Evolutionary conservation across 2,329 filamentous ascomycete species (phyloP), one percentile per base, ranked within the genome.

Genomic region (Stemphylium vesicarium): DNA sequence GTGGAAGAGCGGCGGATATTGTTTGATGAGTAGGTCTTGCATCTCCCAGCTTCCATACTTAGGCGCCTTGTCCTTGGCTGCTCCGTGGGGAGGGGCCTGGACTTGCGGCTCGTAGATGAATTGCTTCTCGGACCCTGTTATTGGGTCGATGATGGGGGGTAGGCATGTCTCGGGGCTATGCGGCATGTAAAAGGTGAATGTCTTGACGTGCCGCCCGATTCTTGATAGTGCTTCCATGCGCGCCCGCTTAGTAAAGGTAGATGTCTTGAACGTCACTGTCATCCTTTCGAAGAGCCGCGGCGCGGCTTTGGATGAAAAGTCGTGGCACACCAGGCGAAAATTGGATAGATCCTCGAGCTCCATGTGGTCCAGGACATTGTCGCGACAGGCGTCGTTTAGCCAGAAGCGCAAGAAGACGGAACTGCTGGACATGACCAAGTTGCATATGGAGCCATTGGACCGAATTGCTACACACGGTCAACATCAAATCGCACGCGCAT

Each of bases 1-100:
- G 70, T 96, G 92, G 77, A 96, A 96, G 2, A 96, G 79, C 5
- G 92, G 91, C 47, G 91, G 91, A 69, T 96, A 96, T 77, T 96
- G 92, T 71, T 91, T 87, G 12, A 91, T 90, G 57, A 96, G 82
- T 54, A 96, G 83, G 70, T 94, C 89, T 57, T 88, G 92, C 68
- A 95, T 85, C 67, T 91, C 89, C 65, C 84, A 82, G 72, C 88
- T 90, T 63, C 89, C 90, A 73, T 96, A 96, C 77, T 91, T 94
- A 46, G 89, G 89, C 49, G 87, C 69, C 65, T 76, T 81, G 60
- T 84, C 81, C 63, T 87, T 78, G 40, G 84, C 50, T 81, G 85
- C 60, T 22, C 66, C 60, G 26, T 83, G 83, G 71, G 85, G 84
- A 36, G 86, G 86, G 2, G 85, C 66, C 37, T 78, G 71, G 8